Evolutionary conservation across 768 basidiomycete species (phyloP).

Genomic region (Saitozyma podzolica): DNA sequence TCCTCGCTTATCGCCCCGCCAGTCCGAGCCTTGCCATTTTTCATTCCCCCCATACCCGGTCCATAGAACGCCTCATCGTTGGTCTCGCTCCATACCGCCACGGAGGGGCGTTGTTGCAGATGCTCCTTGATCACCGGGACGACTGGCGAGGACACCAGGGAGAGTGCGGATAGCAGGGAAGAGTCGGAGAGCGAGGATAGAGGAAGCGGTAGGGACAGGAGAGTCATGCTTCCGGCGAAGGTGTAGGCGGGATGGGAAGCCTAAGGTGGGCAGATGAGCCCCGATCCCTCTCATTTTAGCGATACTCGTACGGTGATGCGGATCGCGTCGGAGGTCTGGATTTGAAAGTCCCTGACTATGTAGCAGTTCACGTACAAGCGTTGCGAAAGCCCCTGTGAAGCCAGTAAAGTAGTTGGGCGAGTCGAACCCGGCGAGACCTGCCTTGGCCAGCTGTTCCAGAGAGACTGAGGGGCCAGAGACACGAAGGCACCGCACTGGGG

Average conservation of each 20-base stretch:
- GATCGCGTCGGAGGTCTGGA: neutral
- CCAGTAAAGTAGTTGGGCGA: conserved; percentile 40
- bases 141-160: neutral
- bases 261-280: neutral
- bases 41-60: conserved; percentile 29
- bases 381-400: conserved; percentile 30
- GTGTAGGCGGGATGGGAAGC: conserved; percentile 2
- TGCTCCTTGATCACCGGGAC: neutral
- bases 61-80: conserved; percentile 37
- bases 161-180: neutral
- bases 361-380: conserved; percentile 18
- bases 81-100: conserved; percentile 23
- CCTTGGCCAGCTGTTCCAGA: too few relatives aligned
- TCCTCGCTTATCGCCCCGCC: conserved; percentile 10
- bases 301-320: neutral
- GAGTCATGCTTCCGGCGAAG: neutral
- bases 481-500: conserved; percentile 20
- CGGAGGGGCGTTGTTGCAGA: neutral
- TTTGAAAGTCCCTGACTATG: neutral
- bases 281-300: neutral
- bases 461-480: neutral
- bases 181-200: conserved; percentile 21
- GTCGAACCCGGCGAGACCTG: neutral
- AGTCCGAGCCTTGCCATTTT: neutral
- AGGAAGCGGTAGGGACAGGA: conserved; percentile 28